These are phyloP conservation scores for Trametes sp. DNA, from an alignment of 1,284 basidiomycete species.

Conservation along the genomic window DNA sequence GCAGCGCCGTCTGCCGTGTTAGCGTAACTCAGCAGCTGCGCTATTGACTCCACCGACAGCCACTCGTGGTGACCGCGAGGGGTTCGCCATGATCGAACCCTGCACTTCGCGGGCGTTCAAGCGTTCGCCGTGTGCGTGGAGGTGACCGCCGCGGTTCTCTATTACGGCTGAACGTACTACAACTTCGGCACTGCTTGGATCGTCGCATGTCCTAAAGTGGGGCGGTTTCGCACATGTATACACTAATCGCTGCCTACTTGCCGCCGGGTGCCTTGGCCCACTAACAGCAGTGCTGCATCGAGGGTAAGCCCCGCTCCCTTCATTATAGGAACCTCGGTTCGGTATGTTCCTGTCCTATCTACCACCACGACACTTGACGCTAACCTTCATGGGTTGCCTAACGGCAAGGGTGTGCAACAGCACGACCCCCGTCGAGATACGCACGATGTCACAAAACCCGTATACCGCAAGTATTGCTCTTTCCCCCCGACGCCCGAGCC, in stretches of 20 bases:
- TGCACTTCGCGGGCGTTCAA: not conserved
- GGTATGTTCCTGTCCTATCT: not conserved
- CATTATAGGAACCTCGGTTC: not conserved
- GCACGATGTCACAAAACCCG: no score
- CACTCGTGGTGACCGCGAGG: not conserved
- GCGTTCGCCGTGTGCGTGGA: not conserved
- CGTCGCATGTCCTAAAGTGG: constrained; percentile 17
- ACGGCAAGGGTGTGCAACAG: no score
- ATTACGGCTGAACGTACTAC: not conserved
- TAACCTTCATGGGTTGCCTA: no score
- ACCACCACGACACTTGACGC: no score
- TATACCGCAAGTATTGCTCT: not conserved
- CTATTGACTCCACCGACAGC: not conserved
- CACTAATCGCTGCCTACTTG: constrained; percentile 19
- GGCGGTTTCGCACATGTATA: constrained; percentile 17
- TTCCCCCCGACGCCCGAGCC: not conserved
- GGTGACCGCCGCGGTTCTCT: not conserved
- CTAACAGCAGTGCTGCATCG: not conserved
- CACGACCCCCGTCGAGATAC: no score
- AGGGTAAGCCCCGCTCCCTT: no score
- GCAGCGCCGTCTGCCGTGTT: not conserved
- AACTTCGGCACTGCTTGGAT: constrained; percentile 24
- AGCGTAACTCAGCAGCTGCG: not conserved
- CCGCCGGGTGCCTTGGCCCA: constrained; percentile 27
- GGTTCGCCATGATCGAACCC: not conserved